Conservation (phyloP, 768 basidiomycete species). For the Phylloporus sp. region DNA sequence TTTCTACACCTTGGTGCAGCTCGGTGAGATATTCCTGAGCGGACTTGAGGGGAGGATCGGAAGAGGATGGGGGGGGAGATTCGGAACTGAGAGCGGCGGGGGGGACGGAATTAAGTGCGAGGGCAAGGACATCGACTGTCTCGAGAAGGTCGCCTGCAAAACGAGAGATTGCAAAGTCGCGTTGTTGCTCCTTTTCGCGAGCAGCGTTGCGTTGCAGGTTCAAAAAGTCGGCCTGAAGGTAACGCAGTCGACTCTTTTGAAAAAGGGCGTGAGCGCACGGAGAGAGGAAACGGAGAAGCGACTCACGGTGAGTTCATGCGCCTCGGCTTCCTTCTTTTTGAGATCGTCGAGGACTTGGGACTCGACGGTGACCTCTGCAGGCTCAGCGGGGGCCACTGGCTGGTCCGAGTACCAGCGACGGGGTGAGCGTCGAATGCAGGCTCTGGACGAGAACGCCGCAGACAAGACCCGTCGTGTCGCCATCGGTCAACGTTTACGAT, state of each 20-base stretch:
- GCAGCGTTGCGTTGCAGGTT: constrained; percentile 91
- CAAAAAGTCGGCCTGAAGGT: constrained; percentile 91
- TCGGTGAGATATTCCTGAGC: constrained; percentile 58
- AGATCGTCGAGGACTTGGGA: constrained; percentile 47
- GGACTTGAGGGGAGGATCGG: constrained; percentile 42
- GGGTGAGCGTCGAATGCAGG: constrained; percentile 40
- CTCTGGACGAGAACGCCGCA: constrained; percentile 49
- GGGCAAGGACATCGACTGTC: constrained; percentile 82
- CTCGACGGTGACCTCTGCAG: constrained; percentile 29
- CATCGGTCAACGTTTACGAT: no score
- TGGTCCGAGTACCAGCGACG: constrained; percentile 48
- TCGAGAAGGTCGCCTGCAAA: constrained; percentile 90
- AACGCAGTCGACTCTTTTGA: constrained; percentile 76
- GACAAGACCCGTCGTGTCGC: constrained; percentile 50
- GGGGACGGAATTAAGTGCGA: constrained; percentile 81
- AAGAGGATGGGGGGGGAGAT: constrained; percentile 22
- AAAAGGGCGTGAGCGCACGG: background rate
- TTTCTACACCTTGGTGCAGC: constrained; percentile 80
- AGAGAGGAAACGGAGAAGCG: background rate
- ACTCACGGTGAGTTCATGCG: constrained; percentile 80
- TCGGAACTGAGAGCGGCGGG: constrained; percentile 36
- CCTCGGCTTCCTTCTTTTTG: constrained; percentile 75
- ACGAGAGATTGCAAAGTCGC: constrained; percentile 87
- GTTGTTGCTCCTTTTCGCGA: constrained; percentile 87
- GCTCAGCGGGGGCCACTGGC: constrained; percentile 11